A percentile compares a stretch with the other conserved stretches of the same genome.
phyloP scores from a whole-genome alignment of 208 protist species.

The Sergeia podlipaevii region DNA sequence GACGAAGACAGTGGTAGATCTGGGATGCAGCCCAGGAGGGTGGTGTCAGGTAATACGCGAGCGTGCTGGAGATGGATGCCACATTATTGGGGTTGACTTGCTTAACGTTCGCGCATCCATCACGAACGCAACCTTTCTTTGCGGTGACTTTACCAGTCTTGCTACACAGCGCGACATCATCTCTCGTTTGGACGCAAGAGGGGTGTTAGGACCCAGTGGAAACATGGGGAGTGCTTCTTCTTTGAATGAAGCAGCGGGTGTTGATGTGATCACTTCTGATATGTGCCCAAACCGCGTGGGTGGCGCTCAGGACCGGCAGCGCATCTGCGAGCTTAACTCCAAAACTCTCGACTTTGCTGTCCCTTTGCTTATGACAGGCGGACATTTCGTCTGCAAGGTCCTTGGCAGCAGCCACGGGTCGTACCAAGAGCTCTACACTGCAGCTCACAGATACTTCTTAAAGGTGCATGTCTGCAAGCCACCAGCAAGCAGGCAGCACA shows the following conservation, averaged over 20 bases:
- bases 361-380: conserved; percentile 40
- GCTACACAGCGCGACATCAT: conserved; percentile 40
- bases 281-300: conserved; percentile 84
- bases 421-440: conserved; percentile 40
- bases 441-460: conserved; percentile 34
- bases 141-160: conserved; percentile 64
- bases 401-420: conserved; percentile 46
- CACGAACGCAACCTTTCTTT: conserved; percentile 54
- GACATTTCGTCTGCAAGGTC: conserved; percentile 83
- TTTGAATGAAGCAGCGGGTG: conserved; percentile 10
- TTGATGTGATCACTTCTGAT: conserved; percentile 79
- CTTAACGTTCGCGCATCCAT: conserved; percentile 46
- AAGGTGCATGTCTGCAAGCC: conserved; percentile 56
- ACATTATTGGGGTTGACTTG: conserved; percentile 70
- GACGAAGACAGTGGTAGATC: conserved; percentile 63
- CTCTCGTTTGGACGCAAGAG: conserved; percentile 12
- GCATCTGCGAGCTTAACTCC: conserved; percentile 46
- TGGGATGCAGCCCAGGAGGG: conserved; percentile 82
- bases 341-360: conserved; percentile 43
- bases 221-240: too few species aligned
- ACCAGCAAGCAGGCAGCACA: conserved; percentile 51
- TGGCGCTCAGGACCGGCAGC: conserved; percentile 58
- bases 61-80: conserved; percentile 49
- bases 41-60: conserved; percentile 84
- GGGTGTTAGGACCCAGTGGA: too few species aligned